A percentile compares a stretch with the other conserved stretches of the same genome.
These are phyloP conservation scores for Mycena olivaceomarginata DNA, from an alignment of 768 basidiomycete genomes.

Conservation along the genomic window DNA sequence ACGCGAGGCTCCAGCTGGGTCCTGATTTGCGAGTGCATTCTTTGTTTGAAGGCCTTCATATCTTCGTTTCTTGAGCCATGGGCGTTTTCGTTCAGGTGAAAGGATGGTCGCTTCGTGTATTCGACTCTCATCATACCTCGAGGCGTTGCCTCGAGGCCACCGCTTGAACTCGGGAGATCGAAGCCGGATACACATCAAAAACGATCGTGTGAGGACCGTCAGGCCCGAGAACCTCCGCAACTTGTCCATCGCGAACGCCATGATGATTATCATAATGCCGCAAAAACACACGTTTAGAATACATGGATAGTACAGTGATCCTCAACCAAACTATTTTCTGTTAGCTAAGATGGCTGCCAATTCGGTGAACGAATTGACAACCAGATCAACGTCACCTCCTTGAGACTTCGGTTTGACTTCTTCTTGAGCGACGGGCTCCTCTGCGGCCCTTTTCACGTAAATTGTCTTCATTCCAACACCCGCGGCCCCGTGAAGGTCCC, in stretches of 20 bases:
- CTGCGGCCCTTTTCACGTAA: slow-evolving; percentile 71
- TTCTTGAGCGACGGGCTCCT: slow-evolving; percentile 57
- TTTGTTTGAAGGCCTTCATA: slow-evolving; percentile 37
- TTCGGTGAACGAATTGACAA: slow-evolving; percentile 72
- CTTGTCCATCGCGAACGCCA: no score
- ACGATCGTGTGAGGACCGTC: slow-evolving; percentile 25
- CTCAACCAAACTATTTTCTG: background rate
- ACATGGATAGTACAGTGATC: background rate
- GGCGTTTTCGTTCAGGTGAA: slow-evolving; percentile 22
- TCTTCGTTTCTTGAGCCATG: slow-evolving; percentile 39
- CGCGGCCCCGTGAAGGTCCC: slow-evolving; percentile 74
- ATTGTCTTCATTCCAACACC: slow-evolving; percentile 74
- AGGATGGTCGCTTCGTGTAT: slow-evolving; percentile 28
- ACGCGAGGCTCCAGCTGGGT: slow-evolving; percentile 39
- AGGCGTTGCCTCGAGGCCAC: slow-evolving; percentile 3
- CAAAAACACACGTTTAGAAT: no score
- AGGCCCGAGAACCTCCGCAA: background rate
- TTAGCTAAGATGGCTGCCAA: slow-evolving; percentile 53
- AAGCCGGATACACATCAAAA: background rate
- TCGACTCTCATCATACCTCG: slow-evolving; percentile 29
- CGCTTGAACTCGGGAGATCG: slow-evolving; percentile 1
- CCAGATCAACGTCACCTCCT: slow-evolving; percentile 76
- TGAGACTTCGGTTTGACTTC: slow-evolving; percentile 66
- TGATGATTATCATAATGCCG: no score
- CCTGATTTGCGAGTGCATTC: slow-evolving; percentile 42